Evolutionary conservation across 306 rosid species (phyloP).

Genomic region (Argentina anserina): DNA sequence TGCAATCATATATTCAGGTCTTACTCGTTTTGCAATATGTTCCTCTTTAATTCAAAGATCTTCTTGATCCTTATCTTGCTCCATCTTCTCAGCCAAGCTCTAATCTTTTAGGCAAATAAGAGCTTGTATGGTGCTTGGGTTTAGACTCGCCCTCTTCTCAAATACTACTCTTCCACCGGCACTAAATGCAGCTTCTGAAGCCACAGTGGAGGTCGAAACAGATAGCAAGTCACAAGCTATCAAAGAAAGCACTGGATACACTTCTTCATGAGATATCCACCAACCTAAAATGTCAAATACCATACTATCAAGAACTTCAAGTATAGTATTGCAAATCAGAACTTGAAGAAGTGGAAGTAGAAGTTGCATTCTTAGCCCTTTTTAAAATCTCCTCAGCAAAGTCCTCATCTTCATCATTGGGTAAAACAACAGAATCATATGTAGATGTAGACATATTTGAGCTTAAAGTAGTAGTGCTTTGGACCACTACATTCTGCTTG

Average conservation of each 20-base stretch:
- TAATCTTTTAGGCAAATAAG: slow-evolving; percentile 22
- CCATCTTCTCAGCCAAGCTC: neutral
- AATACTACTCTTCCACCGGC: neutral
- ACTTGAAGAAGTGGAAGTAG: neutral
- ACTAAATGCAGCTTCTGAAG: slow-evolving; percentile 8
- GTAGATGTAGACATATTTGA: neutral
- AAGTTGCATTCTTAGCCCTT: neutral
- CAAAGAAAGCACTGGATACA: slow-evolving; percentile 17
- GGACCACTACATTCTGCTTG: neutral
- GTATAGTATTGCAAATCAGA: neutral
- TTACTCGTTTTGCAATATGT: too few species aligned
- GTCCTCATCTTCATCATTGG: neutral
- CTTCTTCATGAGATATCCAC: slow-evolving; percentile 23
- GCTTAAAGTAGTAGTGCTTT: neutral
- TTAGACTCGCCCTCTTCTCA: neutral
- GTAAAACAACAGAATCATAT: neutral
- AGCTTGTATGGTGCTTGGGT: slow-evolving; percentile 1
- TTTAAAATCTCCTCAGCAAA: neutral
- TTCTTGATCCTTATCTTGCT: neutral
- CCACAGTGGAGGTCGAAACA: slow-evolving; percentile 15
- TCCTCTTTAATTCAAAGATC: neutral
- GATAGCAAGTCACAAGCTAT: slow-evolving; percentile 22
- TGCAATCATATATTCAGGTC: too few species aligned
- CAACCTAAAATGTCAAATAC: slow-evolving; percentile 21
- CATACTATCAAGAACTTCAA: neutral